Percentiles rank a stretch among this genome's conserved stretches.
These are phyloP conservation scores for Fusarium marasasianum DNA, from an alignment of 2,329 filamentous ascomycete species.

Conservation along the genomic window DNA sequence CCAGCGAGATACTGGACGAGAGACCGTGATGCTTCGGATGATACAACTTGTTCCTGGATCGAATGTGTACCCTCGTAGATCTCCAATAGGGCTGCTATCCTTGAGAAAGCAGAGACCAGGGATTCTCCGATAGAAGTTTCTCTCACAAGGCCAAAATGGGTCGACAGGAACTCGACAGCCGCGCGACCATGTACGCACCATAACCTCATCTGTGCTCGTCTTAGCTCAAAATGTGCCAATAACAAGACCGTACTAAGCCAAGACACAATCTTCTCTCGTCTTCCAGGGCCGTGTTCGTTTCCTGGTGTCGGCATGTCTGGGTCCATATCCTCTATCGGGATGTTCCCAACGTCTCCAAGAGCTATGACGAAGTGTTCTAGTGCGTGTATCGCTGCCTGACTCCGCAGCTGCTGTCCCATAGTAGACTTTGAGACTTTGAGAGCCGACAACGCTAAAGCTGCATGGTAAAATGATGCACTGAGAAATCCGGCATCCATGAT, in stretches of 20 bases:
- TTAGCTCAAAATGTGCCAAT: conserved; percentile 26
- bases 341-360: conserved; percentile 8
- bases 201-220: conserved; percentile 22
- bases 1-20: conserved; percentile 3
- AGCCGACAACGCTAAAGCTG: conserved; percentile 15
- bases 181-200: conserved; percentile 32
- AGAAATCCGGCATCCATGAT: conserved; percentile 5
- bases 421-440: conserved; percentile 21
- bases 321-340: conserved; percentile 1
- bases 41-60: neutral
- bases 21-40: conserved; percentile 4
- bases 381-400: conserved; percentile 16
- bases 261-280: conserved; percentile 10
- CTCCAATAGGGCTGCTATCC: conserved; percentile 26
- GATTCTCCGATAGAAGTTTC: conserved; percentile 10
- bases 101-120: conserved; percentile 24
- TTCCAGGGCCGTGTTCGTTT: neutral
- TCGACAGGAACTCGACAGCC: conserved; percentile 22
- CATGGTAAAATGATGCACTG: conserved; percentile 22
- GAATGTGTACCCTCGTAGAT: conserved; percentile 32
- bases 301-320: neutral
- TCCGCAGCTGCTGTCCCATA: neutral
- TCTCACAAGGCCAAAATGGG: neutral
- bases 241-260: conserved; percentile 26
- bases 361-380: conserved; percentile 28